Conservation (phyloP, 495 filamentous ascomycete species). For the Bacidia rubella region DNA sequence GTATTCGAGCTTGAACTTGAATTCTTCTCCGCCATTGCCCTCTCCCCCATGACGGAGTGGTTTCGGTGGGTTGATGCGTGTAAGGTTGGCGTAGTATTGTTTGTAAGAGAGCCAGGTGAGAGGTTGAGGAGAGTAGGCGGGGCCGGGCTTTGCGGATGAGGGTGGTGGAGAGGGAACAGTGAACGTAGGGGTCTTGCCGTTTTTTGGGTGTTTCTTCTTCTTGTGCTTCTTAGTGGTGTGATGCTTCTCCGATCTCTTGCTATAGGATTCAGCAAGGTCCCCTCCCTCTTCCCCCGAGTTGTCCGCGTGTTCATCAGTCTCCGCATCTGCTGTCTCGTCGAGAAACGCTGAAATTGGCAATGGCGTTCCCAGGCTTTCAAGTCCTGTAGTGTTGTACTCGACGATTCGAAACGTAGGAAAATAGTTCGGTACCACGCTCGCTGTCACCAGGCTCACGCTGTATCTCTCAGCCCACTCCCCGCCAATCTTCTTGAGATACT, state of each 20-base stretch:
- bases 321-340: neutral
- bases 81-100: slow-evolving; percentile 91
- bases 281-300: neutral
- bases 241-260: neutral
- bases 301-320: neutral
- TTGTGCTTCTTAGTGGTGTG: slow-evolving; percentile 21
- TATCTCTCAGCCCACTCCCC: slow-evolving; percentile 77
- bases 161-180: slow-evolving; percentile 59
- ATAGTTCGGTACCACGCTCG: slow-evolving; percentile 86
- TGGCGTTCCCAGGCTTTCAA: slow-evolving; percentile 33
- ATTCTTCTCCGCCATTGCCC: slow-evolving; percentile 48
- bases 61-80: slow-evolving; percentile 55
- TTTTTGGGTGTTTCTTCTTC: slow-evolving; percentile 37
- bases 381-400: slow-evolving; percentile 84
- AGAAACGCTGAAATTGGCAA: neutral
- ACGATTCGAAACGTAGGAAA: slow-evolving; percentile 76
- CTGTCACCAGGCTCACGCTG: slow-evolving; percentile 60
- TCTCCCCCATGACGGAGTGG: slow-evolving; percentile 31
- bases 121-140: slow-evolving; percentile 80
- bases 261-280: neutral
- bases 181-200: slow-evolving; percentile 48
- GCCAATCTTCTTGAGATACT: slow-evolving; percentile 52
- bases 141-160: slow-evolving; percentile 62
- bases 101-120: slow-evolving; percentile 64
- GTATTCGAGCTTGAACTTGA: slow-evolving; percentile 77